Percentiles rank a stretch among this genome's conserved stretches.
phyloP scores from a whole-genome alignment of 306 rosid genomes.

The Prunus salicina region DNA sequence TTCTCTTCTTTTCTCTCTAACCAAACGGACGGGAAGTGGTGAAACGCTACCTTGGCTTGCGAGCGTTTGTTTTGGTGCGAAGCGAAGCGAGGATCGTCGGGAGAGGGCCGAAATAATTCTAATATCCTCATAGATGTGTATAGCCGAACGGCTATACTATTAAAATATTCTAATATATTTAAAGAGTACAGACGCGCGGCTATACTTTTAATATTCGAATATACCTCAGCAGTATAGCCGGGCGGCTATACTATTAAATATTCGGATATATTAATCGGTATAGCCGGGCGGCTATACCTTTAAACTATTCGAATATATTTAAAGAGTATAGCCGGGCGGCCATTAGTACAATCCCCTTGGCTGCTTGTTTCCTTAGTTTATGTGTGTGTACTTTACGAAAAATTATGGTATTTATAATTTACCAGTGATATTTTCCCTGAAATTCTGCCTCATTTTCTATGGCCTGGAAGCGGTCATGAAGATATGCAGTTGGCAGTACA shows the following conservation, averaged over 20 bases:
- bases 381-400: neutral
- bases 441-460: slow-evolving; percentile 24
- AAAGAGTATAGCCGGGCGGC: no score
- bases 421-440: slow-evolving; percentile 18
- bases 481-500: no score
- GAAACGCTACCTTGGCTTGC: neutral
- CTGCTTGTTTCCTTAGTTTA: slow-evolving; percentile 14
- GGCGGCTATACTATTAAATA: no score
- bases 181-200: no score
- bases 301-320: no score
- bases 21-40: neutral
- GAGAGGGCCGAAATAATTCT: neutral
- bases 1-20: neutral
- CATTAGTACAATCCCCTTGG: slow-evolving; percentile 10
- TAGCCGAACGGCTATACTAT: no score
- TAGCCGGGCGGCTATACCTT: rapidly evolving
- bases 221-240: no score
- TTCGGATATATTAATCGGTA: no score
- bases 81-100: neutral
- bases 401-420: neutral
- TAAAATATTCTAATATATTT: no score
- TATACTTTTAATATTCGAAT: no score
- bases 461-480: no score
- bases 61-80: neutral
- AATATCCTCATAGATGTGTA: neutral